Evolutionary conservation across 1,284 basidiomycete genomes (phyloP).

Genomic region (Cutaneotrichosporon spelunceum): DNA sequence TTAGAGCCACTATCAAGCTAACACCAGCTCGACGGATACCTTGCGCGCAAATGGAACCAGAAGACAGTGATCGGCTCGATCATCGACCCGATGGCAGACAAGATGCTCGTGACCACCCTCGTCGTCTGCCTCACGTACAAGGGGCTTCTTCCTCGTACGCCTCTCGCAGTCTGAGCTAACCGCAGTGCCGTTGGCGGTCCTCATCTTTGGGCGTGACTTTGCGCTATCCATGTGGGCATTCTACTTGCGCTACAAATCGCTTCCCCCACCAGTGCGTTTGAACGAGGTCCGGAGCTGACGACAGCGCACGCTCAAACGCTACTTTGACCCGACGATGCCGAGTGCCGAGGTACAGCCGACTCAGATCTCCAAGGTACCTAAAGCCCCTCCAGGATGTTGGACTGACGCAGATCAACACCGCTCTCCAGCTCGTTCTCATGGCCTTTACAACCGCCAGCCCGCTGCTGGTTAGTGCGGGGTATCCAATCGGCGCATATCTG

Average conservation of each 20-base stretch:
- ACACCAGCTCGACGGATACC: constrained; percentile 75
- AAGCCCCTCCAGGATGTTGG: constrained; percentile 17
- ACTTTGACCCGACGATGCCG: constrained; percentile 93
- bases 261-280: constrained; percentile 75
- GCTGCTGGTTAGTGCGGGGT: constrained; percentile 57
- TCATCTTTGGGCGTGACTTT: constrained; percentile 88
- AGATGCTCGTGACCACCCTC: constrained; percentile 90
- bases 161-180: constrained; percentile 5
- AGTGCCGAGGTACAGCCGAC: constrained; percentile 92
- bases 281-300: too few species aligned
- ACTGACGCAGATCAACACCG: constrained; percentile 76
- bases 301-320: constrained; percentile 84
- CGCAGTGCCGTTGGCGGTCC: constrained; percentile 74
- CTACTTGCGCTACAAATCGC: constrained; percentile 85
- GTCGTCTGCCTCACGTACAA: constrained; percentile 81
- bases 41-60: constrained; percentile 83
- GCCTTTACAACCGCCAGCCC: constrained; percentile 81
- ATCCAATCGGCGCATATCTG: constrained; percentile 59
- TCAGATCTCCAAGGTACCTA: constrained; percentile 82
- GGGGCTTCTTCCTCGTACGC: constrained; percentile 74
- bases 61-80: constrained; percentile 86
- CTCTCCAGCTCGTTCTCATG: constrained; percentile 85
- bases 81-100: constrained; percentile 96
- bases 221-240: constrained; percentile 85
- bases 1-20: not conserved